These are phyloP conservation scores for Centella asiatica DNA, from an alignment of 129 eudicot species.

Conservation along the genomic window DNA sequence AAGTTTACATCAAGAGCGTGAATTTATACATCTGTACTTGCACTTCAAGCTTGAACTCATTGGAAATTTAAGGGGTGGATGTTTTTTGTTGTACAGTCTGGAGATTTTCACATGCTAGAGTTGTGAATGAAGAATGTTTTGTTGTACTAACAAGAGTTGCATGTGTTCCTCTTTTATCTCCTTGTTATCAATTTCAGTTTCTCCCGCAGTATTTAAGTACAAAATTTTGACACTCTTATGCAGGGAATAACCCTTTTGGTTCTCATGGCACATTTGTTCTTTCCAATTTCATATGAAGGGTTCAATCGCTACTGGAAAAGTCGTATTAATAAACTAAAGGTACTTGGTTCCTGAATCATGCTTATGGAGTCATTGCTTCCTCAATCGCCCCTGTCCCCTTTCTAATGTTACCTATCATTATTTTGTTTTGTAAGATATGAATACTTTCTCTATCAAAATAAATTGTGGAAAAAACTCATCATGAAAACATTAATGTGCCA, in stretches of 20 bases:
- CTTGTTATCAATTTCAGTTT: no score
- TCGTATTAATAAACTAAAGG: conserved; percentile 70
- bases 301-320: conserved; percentile 57
- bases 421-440: not conserved
- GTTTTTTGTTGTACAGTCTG: no score
- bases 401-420: not conserved
- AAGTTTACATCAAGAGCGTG: no score
- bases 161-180: not conserved
- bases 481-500: not conserved
- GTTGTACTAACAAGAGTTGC: not conserved
- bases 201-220: no score
- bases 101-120: no score
- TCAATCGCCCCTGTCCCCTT: not conserved
- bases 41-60: no score
- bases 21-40: no score
- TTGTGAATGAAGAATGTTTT: no score
- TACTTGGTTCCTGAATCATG: conserved; percentile 15
- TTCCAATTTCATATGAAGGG: conserved; percentile 81
- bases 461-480: not conserved
- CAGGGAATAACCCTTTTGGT: conserved; percentile 70
- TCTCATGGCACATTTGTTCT: conserved; percentile 57
- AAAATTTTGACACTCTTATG: conserved; percentile 18
- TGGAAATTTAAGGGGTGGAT: no score
- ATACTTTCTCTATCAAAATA: not conserved
- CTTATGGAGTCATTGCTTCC: not conserved